Percentiles rank a stretch among this genome's conserved stretches.
These are phyloP conservation scores for Bombardia bombarda DNA, from an alignment of 495 filamentous ascomycete species.

Conservation along the genomic window DNA sequence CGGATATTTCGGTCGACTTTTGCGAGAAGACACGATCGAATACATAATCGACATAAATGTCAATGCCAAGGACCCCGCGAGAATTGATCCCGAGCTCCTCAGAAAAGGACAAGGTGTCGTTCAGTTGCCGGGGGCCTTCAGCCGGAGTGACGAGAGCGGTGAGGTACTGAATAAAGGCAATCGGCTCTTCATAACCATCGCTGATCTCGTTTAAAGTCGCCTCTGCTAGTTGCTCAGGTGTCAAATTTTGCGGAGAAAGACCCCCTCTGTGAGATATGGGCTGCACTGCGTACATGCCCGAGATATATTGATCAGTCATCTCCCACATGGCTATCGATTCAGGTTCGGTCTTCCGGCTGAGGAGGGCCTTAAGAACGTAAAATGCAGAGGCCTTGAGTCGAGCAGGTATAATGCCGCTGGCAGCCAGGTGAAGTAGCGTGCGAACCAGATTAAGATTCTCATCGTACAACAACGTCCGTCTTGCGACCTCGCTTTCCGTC, in stretches of 20 bases:
- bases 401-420: slow-evolving; percentile 56
- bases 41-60: slow-evolving; percentile 85
- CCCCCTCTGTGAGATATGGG: slow-evolving; percentile 26
- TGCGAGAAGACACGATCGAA: slow-evolving; percentile 63
- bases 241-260: slow-evolving; percentile 29
- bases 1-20: slow-evolving; percentile 51
- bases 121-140: slow-evolving; percentile 46
- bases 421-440: slow-evolving; percentile 60
- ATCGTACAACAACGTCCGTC: slow-evolving; percentile 61
- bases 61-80: slow-evolving; percentile 80
- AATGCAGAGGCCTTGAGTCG: slow-evolving; percentile 75
- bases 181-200: slow-evolving; percentile 69
- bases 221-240: slow-evolving; percentile 40
- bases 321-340: slow-evolving; percentile 61
- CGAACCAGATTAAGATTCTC: slow-evolving; percentile 53
- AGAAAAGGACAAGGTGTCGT: slow-evolving; percentile 76
- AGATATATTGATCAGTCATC: slow-evolving; percentile 64
- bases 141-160: slow-evolving; percentile 58
- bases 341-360: slow-evolving; percentile 53
- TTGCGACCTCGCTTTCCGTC: slow-evolving; percentile 55
- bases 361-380: slow-evolving; percentile 54
- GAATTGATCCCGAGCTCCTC: slow-evolving; percentile 73
- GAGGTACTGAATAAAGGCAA: slow-evolving; percentile 71
- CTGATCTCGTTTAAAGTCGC: slow-evolving; percentile 50
- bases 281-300: slow-evolving; percentile 38